Evolutionary conservation across 495 filamentous ascomycete genomes (phyloP), one percentile per base, ranked within the genome.

Genomic region (Podospora tetraspora): DNA sequence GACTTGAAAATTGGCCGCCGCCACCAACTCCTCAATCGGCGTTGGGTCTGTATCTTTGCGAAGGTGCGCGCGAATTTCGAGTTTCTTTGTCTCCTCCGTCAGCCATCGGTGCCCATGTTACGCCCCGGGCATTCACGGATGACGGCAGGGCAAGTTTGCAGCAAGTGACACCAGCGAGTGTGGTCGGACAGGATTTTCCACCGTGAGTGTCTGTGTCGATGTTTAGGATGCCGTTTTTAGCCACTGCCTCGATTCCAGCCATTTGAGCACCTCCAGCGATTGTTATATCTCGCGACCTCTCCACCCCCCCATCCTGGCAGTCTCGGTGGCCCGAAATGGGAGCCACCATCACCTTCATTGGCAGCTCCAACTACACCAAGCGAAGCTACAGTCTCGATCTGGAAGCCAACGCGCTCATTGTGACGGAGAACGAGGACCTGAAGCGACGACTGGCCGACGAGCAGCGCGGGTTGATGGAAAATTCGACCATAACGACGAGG

Each of bases 391-490:
- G n/a, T n/a, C n/a, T n/a, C n/a, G n/a, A n/a, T n/a, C n/a, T n/a
- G n/a, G n/a, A n/a, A n/a, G n/a, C n/a, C n/a, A n/a, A n/a, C n/a
- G 89, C 89, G 9, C 71, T 96, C 64, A 90, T 99, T 32, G 88
- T 97, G 29, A 99, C 95, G 3, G 82, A 83, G 52, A 91, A 97
- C 71, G 82, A 88, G 64, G 84, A 81, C 3, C 76, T 99, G 75
- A 93, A 91, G 80, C 81, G 80, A 70, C 85, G 86, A 68, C 81
- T 97, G 61, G 88, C 86, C 6, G 88, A 89, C 67, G 95, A 99
- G 79, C 89, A 91, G 71, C 82, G 85, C 58, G 90, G 89, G 87
- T 79, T 99, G 69, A 86, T 91, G 75, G 85, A 92, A 67, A 82
- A 91, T 67, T 86, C 92, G n/a, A 83, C 75, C 56, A 76, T 78